phyloP scores from a whole-genome alignment of 768 basidiomycete genomes.

The Amanita subjunquillea region DNA sequence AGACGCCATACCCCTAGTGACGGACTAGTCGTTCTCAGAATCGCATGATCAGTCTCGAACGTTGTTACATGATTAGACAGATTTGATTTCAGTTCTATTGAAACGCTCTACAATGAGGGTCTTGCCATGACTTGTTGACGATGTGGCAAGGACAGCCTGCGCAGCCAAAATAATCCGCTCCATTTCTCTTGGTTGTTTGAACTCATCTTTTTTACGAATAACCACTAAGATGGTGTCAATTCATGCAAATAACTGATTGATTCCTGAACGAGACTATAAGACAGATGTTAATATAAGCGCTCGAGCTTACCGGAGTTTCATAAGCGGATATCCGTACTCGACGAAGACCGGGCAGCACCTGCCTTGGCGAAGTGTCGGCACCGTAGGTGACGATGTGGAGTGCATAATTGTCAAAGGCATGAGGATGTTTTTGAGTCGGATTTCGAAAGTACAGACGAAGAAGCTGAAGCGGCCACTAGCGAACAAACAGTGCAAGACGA shows the following conservation, averaged over 20 bases:
- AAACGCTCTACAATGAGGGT: too few species aligned
- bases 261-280: background rate
- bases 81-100: too few species aligned
- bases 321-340: background rate
- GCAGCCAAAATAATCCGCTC: background rate
- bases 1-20: too few species aligned
- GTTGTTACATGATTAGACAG: too few species aligned
- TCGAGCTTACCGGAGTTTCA: background rate
- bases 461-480: slow-evolving; percentile 41
- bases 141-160: background rate
- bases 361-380: slow-evolving; percentile 61
- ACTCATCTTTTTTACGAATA: background rate
- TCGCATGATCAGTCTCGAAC: too few species aligned
- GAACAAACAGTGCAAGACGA: slow-evolving; percentile 54
- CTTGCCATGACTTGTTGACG: too few species aligned
- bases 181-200: background rate
- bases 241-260: background rate
- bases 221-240: background rate
- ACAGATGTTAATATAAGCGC: background rate
- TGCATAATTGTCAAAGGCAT: slow-evolving; percentile 58
- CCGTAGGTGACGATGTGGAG: slow-evolving; percentile 62
- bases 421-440: slow-evolving; percentile 74
- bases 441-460: slow-evolving; percentile 80
- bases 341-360: slow-evolving; percentile 46
- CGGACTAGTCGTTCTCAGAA: too few species aligned